Conservation (phyloP, 2,329 filamentous ascomycete genomes). For the Emergomyces orientalis region DNA sequence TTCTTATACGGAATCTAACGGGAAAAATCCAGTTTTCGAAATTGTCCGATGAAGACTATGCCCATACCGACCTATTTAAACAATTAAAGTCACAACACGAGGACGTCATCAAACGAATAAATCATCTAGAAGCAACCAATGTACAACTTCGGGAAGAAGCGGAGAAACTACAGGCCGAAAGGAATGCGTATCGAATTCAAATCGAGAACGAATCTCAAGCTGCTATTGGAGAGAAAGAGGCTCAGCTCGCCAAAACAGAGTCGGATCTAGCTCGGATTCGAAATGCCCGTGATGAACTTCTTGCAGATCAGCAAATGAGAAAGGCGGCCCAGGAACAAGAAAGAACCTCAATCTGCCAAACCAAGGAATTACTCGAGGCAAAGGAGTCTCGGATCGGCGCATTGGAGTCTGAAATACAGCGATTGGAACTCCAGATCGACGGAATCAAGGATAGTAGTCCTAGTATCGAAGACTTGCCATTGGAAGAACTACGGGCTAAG, state of each 20-base stretch:
- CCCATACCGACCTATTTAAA: constrained; percentile 88
- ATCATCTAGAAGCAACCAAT: constrained; percentile 83
- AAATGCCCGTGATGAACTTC: constrained; percentile 71
- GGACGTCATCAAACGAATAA: constrained; percentile 83
- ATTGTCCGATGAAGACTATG: constrained; percentile 85
- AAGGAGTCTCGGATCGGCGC: constrained; percentile 72
- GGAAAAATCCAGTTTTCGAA: constrained; percentile 49
- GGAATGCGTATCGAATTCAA: constrained; percentile 69
- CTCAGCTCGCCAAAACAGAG: constrained; percentile 69
- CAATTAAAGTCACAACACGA: constrained; percentile 82
- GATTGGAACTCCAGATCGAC: constrained; percentile 52
- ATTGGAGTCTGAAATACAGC: constrained; percentile 71
- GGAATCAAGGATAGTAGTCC: constrained; percentile 34
- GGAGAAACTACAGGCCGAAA: constrained; percentile 73
- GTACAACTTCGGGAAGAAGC: constrained; percentile 75
- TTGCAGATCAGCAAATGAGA: constrained; percentile 69
- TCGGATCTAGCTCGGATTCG: constrained; percentile 79
- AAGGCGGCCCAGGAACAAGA: constrained; percentile 73
- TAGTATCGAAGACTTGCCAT: constrained; percentile 50
- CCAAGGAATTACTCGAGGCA: constrained; percentile 70
- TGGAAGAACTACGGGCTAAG: constrained; percentile 64
- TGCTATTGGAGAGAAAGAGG: constrained; percentile 67
- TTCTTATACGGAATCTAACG: constrained; percentile 48
- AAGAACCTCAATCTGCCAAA: constrained; percentile 57
- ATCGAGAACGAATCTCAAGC: constrained; percentile 71